phyloP scores from a whole-genome alignment of 176 grass and related monocot species.

The Thinopyrum elongatum region DNA sequence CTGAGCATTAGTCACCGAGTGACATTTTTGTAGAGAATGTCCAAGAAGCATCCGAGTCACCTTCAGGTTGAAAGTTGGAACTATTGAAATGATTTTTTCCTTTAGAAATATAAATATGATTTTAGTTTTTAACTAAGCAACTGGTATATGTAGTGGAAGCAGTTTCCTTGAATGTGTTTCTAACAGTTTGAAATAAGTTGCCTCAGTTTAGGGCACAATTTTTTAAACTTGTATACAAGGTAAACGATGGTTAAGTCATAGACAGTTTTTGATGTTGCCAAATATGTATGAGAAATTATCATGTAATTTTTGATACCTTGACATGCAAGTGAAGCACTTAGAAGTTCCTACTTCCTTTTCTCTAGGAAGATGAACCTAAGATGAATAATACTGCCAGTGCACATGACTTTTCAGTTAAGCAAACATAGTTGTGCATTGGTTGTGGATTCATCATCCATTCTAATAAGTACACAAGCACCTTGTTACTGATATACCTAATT shows the following conservation, averaged over 20 bases:
- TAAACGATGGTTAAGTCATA: background rate
- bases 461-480: background rate
- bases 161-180: background rate
- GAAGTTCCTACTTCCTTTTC: background rate
- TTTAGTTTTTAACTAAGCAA: background rate
- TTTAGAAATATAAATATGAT: background rate
- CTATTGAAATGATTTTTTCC: background rate
- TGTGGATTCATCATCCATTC: background rate
- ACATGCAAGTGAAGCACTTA: background rate
- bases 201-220: too few species aligned
- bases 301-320: background rate
- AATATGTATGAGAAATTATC: background rate
- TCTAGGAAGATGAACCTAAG: background rate
- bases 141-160: background rate
- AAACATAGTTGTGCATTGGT: background rate
- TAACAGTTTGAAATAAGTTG: background rate
- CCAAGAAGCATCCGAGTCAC: background rate
- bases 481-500: background rate
- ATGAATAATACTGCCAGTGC: slow-evolving; percentile 7
- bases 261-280: background rate
- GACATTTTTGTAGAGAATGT: background rate
- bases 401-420: background rate
- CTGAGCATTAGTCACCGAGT: background rate
- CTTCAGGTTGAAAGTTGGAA: background rate
- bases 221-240: too few species aligned